Base-by-base conservation (phyloP, 192 early-diverging fungal species). In the Umbelopsis ramanniana region DNA sequence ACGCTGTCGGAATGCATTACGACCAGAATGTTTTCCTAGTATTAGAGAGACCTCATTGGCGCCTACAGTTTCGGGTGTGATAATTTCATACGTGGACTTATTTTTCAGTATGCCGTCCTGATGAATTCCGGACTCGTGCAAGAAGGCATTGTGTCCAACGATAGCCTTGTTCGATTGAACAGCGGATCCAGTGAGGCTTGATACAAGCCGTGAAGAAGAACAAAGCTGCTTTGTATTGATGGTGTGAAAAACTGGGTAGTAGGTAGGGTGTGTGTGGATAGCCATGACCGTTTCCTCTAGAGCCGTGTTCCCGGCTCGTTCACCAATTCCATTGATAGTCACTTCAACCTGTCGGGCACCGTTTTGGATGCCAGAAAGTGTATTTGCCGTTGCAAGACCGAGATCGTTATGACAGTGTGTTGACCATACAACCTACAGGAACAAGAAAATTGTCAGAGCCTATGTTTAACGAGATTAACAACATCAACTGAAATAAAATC, bases 151-250 rank as follows among this genome's bases (percentile, higher is more conserved):
- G 57, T 90, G 88, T 24, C 97, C 97, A 46, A 98, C 97, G 74
- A 98, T 98, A 47, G 97, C 96, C 85, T 98, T 98, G 87, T 98
- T 98, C 29, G 95, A 87, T 78, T 98, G 97, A 52, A 98, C 90
- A 22, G 88, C 79, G 94, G 97, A 96, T n/a, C 97, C 97, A 6
- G 94, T 93, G 29, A 93, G 88, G 33, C 89, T 88, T 22, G 92
- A 90, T 29, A 98, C 96, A 77, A 98, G 84, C 71, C 93, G 93
- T 46, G 96, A 97, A 40, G 92, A 92, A 45, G 90, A 84, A 80
- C 87, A 95, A 73, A 98, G 93, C 68, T 92, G 88, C 21, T 85
- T 82, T 2, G 96, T 98, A 85, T 97, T 93, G 82, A 97, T 89
- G 0, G 91, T 92, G 82, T 94, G 93, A 77, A 91, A 89, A 12